Conservation (phyloP, 768 basidiomycete species). For the Kwoniella dendrophila region DNA sequence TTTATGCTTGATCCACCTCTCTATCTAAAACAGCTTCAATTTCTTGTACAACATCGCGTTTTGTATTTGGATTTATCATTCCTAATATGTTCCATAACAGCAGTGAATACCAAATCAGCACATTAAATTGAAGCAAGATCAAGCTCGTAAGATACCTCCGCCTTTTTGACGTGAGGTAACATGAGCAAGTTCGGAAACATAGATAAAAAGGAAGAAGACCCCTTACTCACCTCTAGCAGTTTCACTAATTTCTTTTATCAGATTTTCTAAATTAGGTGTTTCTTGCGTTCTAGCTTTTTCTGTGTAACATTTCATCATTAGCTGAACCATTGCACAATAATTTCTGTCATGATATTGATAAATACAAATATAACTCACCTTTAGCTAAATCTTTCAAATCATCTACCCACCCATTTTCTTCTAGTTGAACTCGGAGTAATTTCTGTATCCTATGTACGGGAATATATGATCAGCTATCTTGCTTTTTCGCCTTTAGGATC, state of each 20-base stretch:
- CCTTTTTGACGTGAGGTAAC: neutral
- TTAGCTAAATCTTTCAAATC: conserved; percentile 50
- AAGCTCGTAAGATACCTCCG: neutral
- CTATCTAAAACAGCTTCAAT: conserved; percentile 44
- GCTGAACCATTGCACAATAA: neutral
- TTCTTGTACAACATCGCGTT: conserved; percentile 36
- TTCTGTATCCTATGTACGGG: conserved; percentile 34
- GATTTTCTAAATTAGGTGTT: conserved; percentile 35
- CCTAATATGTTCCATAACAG: conserved; percentile 8
- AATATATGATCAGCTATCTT: neutral
- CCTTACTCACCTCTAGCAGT: conserved; percentile 35
- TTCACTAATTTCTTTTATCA: conserved; percentile 34
- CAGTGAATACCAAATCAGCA: neutral
- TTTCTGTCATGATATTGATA: neutral
- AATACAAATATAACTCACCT: conserved; percentile 29
- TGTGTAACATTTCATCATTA: conserved; percentile 1
- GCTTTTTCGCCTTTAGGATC: neutral
- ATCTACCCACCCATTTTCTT: conserved; percentile 46
- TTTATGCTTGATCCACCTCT: conserved; percentile 45
- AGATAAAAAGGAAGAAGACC: neutral
- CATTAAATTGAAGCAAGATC: neutral
- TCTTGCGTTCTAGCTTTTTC: conserved; percentile 43
- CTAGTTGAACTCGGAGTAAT: conserved; percentile 27
- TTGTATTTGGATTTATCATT: conserved; percentile 29
- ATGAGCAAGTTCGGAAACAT: neutral